Conservation (phyloP, 1,284 basidiomycete genomes). For the Ustilago xerochloae region DNA sequence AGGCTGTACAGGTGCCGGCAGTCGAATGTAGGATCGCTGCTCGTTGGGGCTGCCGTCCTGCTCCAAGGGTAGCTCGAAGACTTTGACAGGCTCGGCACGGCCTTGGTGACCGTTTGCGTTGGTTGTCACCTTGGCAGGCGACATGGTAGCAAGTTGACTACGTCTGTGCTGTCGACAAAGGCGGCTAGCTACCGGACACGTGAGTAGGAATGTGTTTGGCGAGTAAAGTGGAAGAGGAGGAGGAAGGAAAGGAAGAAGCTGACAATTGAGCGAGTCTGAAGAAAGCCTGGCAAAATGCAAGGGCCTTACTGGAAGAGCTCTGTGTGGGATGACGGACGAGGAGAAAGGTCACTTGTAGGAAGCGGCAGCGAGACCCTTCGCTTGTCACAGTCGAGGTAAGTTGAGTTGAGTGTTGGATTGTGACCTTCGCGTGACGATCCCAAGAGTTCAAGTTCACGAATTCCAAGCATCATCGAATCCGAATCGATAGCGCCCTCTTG, state of each 20-base stretch:
- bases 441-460: neutral
- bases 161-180: neutral
- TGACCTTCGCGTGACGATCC: constrained; percentile 35
- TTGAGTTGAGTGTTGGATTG: neutral
- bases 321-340: no score
- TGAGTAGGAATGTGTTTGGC: neutral
- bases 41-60: constrained; percentile 59
- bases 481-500: constrained; percentile 20
- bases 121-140: constrained; percentile 23
- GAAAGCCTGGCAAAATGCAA: neutral
- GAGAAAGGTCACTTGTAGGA: neutral
- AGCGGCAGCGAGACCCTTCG: neutral
- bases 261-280: neutral
- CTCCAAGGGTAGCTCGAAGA: constrained; percentile 55
- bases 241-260: neutral
- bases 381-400: neutral
- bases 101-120: constrained; percentile 19
- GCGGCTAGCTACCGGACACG: constrained; percentile 4
- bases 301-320: neutral
- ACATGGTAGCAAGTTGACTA: constrained; percentile 18
- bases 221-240: neutral
- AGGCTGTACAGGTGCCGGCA: constrained; percentile 56
- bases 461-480: constrained; percentile 11
- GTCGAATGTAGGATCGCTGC: constrained; percentile 54
- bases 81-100: constrained; percentile 34